These are phyloP conservation scores for Ganoderma sp. DNA, from an alignment of 1,284 basidiomycete genomes.

Conservation along the genomic window DNA sequence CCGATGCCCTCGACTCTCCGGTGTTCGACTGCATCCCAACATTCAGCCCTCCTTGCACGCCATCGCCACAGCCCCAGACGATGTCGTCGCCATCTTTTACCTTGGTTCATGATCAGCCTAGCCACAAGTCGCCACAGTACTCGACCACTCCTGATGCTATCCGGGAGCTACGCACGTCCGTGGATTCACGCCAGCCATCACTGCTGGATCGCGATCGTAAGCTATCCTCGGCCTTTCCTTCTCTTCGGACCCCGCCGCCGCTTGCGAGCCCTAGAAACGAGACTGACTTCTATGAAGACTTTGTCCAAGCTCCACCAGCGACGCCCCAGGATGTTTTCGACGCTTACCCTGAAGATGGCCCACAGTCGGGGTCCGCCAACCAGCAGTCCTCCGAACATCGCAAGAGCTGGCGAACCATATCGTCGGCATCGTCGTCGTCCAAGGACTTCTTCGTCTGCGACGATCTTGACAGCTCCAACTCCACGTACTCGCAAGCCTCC, in stretches of 20 bases:
- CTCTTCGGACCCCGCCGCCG: neutral
- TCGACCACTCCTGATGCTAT: constrained; percentile 13
- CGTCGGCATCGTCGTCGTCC: neutral
- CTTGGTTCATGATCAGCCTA: constrained; percentile 26
- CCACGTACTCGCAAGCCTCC: neutral
- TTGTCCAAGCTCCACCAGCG: neutral
- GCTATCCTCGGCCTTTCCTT: neutral
- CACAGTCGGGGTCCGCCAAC: neutral
- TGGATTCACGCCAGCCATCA: neutral
- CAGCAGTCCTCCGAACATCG: neutral
- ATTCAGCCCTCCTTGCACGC: constrained; percentile 5
- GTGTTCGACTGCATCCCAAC: constrained; percentile 13
- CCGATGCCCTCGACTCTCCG: constrained; percentile 10
- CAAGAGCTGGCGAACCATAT: neutral
- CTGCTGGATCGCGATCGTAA: neutral
- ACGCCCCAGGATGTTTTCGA: neutral
- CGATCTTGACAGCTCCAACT: neutral
- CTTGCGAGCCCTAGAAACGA: neutral
- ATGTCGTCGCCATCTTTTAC: constrained; percentile 22
- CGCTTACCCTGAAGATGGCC: neutral
- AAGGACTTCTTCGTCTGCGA: neutral
- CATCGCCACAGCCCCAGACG: constrained; percentile 14
- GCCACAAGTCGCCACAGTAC: constrained; percentile 10
- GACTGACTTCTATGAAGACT: neutral
- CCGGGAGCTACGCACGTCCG: neutral